A percentile compares a stretch with the other conserved stretches of the same genome.
Evolutionary conservation across 768 basidiomycete genomes (phyloP).

Genomic region (Boletus reticuloceps): DNA sequence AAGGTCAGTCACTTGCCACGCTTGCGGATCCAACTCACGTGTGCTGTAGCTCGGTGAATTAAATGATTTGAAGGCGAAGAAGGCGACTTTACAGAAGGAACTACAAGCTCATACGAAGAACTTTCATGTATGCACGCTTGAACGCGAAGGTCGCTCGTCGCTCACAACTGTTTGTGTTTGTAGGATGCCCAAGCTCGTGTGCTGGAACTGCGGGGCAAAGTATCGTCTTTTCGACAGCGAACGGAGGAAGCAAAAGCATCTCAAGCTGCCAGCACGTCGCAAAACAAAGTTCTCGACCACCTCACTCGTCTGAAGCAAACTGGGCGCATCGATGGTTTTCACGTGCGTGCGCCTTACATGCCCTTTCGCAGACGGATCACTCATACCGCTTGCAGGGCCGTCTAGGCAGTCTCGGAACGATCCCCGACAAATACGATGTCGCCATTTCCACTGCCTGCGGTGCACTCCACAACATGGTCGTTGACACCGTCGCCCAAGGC

Average conservation of each 20-base stretch:
- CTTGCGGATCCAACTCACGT: neutral
- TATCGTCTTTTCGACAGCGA: slow-evolving; percentile 65
- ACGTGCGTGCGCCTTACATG: slow-evolving; percentile 54
- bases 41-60: slow-evolving; percentile 20
- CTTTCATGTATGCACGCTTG: slow-evolving; percentile 44
- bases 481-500: slow-evolving; percentile 87
- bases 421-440: slow-evolving; percentile 94
- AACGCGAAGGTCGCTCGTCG: neutral
- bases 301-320: slow-evolving; percentile 73
- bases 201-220: slow-evolving; percentile 52
- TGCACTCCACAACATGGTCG: slow-evolving; percentile 83
- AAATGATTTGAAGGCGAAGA: slow-evolving; percentile 20
- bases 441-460: slow-evolving; percentile 92
- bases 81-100: slow-evolving; percentile 35
- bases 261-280: slow-evolving; percentile 79
- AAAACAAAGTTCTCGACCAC: slow-evolving; percentile 81
- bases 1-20: slow-evolving; percentile 49
- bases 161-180: neutral
- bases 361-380: neutral
- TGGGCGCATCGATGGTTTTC: slow-evolving; percentile 89
- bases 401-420: slow-evolving; percentile 89
- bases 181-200: slow-evolving; percentile 40
- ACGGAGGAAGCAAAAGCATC: slow-evolving; percentile 87
- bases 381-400: slow-evolving; percentile 61
- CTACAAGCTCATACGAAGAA: slow-evolving; percentile 44